Base-by-base conservation (phyloP, 768 basidiomycete genomes). In the Terana coerulea region DNA sequence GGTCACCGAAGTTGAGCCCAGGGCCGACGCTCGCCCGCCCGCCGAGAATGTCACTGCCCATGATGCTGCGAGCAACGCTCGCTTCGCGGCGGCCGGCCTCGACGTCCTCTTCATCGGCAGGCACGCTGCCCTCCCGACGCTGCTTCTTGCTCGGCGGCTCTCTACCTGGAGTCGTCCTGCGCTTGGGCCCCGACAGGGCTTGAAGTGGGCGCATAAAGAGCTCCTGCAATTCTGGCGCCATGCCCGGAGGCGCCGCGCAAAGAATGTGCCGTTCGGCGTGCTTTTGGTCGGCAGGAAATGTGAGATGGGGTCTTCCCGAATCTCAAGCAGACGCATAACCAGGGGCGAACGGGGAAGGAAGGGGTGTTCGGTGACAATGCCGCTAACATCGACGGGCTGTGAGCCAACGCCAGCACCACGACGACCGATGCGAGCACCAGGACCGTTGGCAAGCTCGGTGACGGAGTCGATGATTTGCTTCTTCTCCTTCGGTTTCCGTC, bases 391-490 rank as follows among this genome's bases (percentile, higher is more conserved):
- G 53, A 72, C 66, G 21, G 69, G 75, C 35, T 78, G 80, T 26
- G 76, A 75, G 21, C 79, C 80, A 21, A 83, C 65, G 21, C 73
- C 75, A 46, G 70, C 74, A 25, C 70, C 69, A 25, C 77, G 75
- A 40, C 85, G 79, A 35, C 81, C 78, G 45, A 73, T 66, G 54
- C 75, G 72, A 5, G 72, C 72, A 22, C 80, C 78, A 22, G 77
- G 79, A 2, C 83, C 82, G 51, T 83, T 82, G 36, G 78, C 76
- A 37, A 94, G 78, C 67, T 98, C 94, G 6, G 88, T 94, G 37
- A 91, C 80, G n/a, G 81, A 78, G 66, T 98, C 95, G 49, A 95
- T 88, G 39, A 94, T 90, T 58, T 90, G 86, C 68, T 88, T 95
- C 76, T 86, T 91, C 62, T 87, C 84, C 57, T 80, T 83, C 30